A percentile compares a stretch with the other conserved stretches of the same genome.
Evolutionary conservation across 1,284 basidiomycete genomes (phyloP).

Genomic region (Somion occarium): DNA sequence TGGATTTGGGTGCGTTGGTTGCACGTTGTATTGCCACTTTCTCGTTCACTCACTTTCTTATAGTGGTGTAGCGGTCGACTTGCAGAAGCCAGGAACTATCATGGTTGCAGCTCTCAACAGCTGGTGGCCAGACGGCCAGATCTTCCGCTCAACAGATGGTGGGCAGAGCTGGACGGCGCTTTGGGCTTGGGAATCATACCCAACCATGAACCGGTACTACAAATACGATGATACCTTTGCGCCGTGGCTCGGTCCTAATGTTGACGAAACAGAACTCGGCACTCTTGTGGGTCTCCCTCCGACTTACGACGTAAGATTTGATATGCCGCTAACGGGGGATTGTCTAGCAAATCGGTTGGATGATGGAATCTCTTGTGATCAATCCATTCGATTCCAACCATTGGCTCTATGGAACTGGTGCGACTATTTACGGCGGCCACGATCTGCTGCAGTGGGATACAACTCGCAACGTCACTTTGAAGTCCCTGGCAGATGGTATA

Average conservation of each 20-base stretch:
- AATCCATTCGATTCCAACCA: slow-evolving; percentile 64
- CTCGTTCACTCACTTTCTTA: slow-evolving; percentile 41
- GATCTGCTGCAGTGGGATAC: slow-evolving; percentile 55
- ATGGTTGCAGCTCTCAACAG: slow-evolving; percentile 66
- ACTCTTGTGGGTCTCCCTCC: slow-evolving; percentile 7
- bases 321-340: background rate
- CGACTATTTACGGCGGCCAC: slow-evolving; percentile 54
- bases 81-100: slow-evolving; percentile 54
- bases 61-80: slow-evolving; percentile 57
- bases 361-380: slow-evolving; percentile 47
- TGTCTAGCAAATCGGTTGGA: slow-evolving; percentile 31
- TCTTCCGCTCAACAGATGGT: slow-evolving; percentile 54
- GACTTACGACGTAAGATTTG: slow-evolving; percentile 18
- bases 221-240: slow-evolving; percentile 48
- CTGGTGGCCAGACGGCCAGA: slow-evolving; percentile 59
- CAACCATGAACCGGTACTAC: slow-evolving; percentile 49
- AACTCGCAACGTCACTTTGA: slow-evolving; percentile 51
- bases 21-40: background rate
- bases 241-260: slow-evolving; percentile 52
- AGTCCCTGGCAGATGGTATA: slow-evolving; percentile 57
- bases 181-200: slow-evolving; percentile 49
- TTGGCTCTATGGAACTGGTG: slow-evolving; percentile 63
- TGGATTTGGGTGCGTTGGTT: slow-evolving; percentile 21
- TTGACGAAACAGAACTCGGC: slow-evolving; percentile 36
- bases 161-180: slow-evolving; percentile 52